phyloP scores from a whole-genome alignment of 176 grass and related monocot genomes.

The Raddia distichophylla region DNA sequence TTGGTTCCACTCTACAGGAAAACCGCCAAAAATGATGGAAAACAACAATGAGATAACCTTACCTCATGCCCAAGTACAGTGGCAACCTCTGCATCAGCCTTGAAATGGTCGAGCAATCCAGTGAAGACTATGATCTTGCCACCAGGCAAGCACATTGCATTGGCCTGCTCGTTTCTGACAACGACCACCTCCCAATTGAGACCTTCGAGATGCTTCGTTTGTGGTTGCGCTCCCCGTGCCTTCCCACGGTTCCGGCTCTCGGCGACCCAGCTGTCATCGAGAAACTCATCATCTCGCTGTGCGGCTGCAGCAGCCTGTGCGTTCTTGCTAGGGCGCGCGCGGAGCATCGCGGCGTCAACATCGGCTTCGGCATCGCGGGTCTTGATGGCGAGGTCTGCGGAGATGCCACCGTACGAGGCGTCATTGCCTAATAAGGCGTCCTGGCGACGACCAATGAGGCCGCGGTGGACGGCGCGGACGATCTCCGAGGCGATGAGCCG shows the following conservation, averaged over 20 bases:
- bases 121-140: constrained; percentile 93
- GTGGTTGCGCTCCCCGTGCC: constrained; percentile 37
- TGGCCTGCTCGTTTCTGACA: constrained; percentile 64
- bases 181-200: constrained; percentile 96
- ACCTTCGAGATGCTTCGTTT: constrained; percentile 68
- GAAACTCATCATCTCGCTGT: constrained; percentile 72
- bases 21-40: constrained; percentile 6
- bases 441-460: constrained; percentile 45
- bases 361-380: constrained; percentile 29
- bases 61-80: constrained; percentile 92
- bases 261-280: constrained; percentile 85
- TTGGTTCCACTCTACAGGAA: constrained; percentile 8
- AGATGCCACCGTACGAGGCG: constrained; percentile 54
- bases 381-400: constrained; percentile 37
- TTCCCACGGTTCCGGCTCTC: constrained; percentile 60
- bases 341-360: constrained; percentile 18
- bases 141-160: constrained; percentile 90
- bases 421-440: constrained; percentile 27
- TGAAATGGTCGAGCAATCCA: constrained; percentile 83
- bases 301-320: constrained; percentile 29
- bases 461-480: constrained; percentile 71
- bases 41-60: background rate
- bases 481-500: constrained; percentile 79
- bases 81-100: constrained; percentile 76
- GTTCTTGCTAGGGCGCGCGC: constrained; percentile 33